Conservation (phyloP, 1,284 basidiomycete species). For the Fomitopsis schrenkii region DNA sequence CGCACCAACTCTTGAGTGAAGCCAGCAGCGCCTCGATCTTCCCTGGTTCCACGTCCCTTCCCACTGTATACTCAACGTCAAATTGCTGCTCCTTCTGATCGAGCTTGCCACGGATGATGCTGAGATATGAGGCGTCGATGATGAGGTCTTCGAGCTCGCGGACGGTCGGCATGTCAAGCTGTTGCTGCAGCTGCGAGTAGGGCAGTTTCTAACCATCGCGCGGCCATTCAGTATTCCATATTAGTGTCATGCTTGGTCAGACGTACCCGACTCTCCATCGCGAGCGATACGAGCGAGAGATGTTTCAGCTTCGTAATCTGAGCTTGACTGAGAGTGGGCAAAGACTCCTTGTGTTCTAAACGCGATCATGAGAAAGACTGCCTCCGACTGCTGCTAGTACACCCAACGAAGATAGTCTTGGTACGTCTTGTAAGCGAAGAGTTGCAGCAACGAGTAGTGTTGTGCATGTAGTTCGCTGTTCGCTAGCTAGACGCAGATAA, state of each 20-base stretch:
- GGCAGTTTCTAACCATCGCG: slow-evolving; percentile 58
- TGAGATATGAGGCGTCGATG: slow-evolving; percentile 92
- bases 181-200: slow-evolving; percentile 60
- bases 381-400: background rate
- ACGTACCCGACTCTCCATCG: slow-evolving; percentile 68
- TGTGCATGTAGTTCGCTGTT: slow-evolving; percentile 58
- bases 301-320: slow-evolving; percentile 89
- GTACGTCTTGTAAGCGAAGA: slow-evolving; percentile 89
- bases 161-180: slow-evolving; percentile 70
- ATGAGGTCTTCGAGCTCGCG: slow-evolving; percentile 92
- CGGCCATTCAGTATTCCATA: background rate
- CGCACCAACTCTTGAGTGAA: slow-evolving; percentile 72
- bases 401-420: slow-evolving; percentile 61
- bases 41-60: slow-evolving; percentile 77
- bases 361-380: background rate
- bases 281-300: slow-evolving; percentile 83
- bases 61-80: slow-evolving; percentile 88
- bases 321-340: slow-evolving; percentile 66
- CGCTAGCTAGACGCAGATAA: slow-evolving; percentile 45
- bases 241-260: background rate
- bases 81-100: slow-evolving; percentile 86
- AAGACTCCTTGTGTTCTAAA: slow-evolving; percentile 57
- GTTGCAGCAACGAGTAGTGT: slow-evolving; percentile 62
- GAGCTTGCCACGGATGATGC: slow-evolving; percentile 84
- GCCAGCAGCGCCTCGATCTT: slow-evolving; percentile 57